Conservation (phyloP, 2,329 filamentous ascomycete species). For the Claviceps pazoutovae region DNA sequence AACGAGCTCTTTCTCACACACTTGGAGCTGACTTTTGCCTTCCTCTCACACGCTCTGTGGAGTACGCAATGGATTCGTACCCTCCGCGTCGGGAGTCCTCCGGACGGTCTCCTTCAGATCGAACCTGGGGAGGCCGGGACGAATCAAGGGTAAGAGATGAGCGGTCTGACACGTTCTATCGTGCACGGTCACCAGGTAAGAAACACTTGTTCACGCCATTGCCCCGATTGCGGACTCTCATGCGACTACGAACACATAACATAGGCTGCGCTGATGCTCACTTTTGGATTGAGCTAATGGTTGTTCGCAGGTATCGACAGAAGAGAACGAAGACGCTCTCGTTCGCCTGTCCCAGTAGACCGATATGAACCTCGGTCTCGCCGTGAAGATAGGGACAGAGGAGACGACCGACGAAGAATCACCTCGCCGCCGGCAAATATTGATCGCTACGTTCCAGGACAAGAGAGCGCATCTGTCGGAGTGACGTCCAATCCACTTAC, state of each 20-base stretch:
- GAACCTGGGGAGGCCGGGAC: slow-evolving; percentile 39
- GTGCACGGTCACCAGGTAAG: slow-evolving; percentile 58
- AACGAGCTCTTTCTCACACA: neutral
- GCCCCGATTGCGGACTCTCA: neutral
- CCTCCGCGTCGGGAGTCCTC: slow-evolving; percentile 36
- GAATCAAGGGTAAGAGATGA: slow-evolving; percentile 38
- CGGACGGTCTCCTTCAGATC: slow-evolving; percentile 39
- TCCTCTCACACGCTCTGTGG: neutral
- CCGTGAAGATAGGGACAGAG: slow-evolving; percentile 50
- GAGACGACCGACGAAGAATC: slow-evolving; percentile 50
- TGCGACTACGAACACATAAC: neutral
- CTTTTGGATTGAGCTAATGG: neutral
- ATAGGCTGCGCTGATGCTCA: neutral
- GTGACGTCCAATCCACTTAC: slow-evolving; percentile 49
- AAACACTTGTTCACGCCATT: slow-evolving; percentile 15
- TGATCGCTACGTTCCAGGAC: slow-evolving; percentile 72
- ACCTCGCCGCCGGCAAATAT: slow-evolving; percentile 56
- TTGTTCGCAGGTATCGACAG: slow-evolving; percentile 37
- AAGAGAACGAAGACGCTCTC: slow-evolving; percentile 48
- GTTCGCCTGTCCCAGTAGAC: slow-evolving; percentile 58
- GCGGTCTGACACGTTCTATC: slow-evolving; percentile 46
- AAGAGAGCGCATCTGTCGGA: slow-evolving; percentile 36
- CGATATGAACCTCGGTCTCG: slow-evolving; percentile 60
- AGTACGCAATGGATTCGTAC: slow-evolving; percentile 37
- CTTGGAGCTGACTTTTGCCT: neutral